Evolutionary conservation across 23 red algal genomes (phyloP).

Genomic region (Rhodosorus marinus): DNA sequence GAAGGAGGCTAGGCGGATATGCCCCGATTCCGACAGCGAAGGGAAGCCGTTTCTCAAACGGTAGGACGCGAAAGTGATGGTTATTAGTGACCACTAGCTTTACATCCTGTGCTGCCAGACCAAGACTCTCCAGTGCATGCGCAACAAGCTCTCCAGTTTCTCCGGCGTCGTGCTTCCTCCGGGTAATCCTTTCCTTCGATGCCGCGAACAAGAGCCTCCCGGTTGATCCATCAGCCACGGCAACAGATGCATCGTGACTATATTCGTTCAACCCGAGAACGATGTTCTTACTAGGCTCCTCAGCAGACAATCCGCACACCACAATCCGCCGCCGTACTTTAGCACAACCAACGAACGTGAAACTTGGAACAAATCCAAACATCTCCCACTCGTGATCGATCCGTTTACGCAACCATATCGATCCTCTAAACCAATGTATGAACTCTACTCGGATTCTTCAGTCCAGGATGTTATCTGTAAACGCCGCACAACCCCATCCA

Average conservation of each 20-base stretch:
- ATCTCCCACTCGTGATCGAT: too few relatives aligned
- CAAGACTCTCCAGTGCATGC: conserved; percentile 23
- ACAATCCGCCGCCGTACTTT: too few relatives aligned
- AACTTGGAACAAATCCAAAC: too few relatives aligned
- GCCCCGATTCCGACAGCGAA: conserved; percentile 18
- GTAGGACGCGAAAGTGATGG: conserved; percentile 45
- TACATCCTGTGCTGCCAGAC: conserved; percentile 1
- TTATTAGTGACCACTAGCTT: conserved; percentile 69
- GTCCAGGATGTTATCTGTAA: too few relatives aligned
- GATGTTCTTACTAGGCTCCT: conserved; percentile 2
- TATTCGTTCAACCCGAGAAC: conserved; percentile 75
- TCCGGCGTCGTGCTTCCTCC: conserved; percentile 82
- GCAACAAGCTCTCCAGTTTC: conserved; percentile 17
- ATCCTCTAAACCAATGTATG: too few relatives aligned
- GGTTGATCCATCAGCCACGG: conserved; percentile 18
- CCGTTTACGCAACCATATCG: too few relatives aligned
- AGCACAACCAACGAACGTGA: too few relatives aligned
- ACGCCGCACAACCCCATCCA: too few relatives aligned
- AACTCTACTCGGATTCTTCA: too few relatives aligned
- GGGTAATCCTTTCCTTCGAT: conserved; percentile 52
- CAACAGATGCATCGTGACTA: conserved; percentile 63
- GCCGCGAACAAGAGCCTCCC: conserved; percentile 43
- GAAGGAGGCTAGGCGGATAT: neutral
- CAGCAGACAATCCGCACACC: too few relatives aligned
- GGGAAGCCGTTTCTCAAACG: conserved; percentile 41